Evolutionary conservation across 2,329 filamentous ascomycete species (phyloP), one percentile per base, ranked within the genome.

Genomic region (Drechslerella coelobrocha): DNA sequence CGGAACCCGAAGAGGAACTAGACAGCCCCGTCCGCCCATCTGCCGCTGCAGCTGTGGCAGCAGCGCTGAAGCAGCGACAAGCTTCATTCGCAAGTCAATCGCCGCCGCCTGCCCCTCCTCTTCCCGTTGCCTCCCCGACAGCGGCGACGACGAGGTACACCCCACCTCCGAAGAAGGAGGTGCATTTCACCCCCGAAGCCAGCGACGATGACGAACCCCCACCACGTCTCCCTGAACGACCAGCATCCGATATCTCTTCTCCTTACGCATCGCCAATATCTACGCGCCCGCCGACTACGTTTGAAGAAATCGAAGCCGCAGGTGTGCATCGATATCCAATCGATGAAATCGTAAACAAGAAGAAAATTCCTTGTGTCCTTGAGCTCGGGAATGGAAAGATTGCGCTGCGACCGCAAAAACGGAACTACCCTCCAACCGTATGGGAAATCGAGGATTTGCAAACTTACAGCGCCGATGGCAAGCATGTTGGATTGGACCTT

Each of bases 401-500:
- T 74, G 87, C 96, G 79, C 91, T 99, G 75, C 90, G 92, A 0
- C 92, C 93, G 0, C 93, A 95, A 77, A 91, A 89, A 77, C 84
- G 87, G 53, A 87, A 72, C 91, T 97, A 78, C 89, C 90, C 2
- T 88, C 90, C 68, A 88, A 95, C 77, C 92, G 96, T 52, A 79
- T 99, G 94, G 94, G 89, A 88, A 0, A 93, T 92, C 0, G 92
- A 97, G 45, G 94, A 90, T 78, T 89, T 99, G 84, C 92, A 89
- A n/a, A 91, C 97, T 79, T 97, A 97, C 79, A 97, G 92, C 21
- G 91, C 96, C 65, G 94, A 99, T 81, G 94, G 93, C 34, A 99
- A 99, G 78, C 94, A 97, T 79, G 90, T 99, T 12, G 99, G 99
- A 77, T 83, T 99, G 78, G 94, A 99, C 78, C 83, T 99, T 50